Evolutionary conservation across 169 alveolate species (phyloP), one percentile per base, ranked within the genome.

Genomic region (Cryptosporidium viatorum): DNA sequence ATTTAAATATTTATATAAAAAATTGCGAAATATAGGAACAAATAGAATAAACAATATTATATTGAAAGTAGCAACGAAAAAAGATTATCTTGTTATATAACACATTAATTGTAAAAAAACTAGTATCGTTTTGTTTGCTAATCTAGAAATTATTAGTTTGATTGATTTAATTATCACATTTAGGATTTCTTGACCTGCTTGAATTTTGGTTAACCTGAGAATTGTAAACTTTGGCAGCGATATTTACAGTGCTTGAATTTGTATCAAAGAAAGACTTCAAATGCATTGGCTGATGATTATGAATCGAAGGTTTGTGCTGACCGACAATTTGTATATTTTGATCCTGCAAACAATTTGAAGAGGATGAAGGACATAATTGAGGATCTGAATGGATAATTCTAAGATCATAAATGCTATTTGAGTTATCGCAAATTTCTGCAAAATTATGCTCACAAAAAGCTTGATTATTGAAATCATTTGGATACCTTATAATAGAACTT

Each of bases 221-320:
- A 52, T 65, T 52, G 35, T 80, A 80, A 18, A 80, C 75, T 41
- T 58, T 41, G 31, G 89, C 65, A 43, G 89, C 75, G 31, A 80
- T 59, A 65, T 65, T 80, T 23, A 43, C 75, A 43, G 65, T 80
- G 16, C 41, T 62, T 26, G 89, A 80, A 21, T 33, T 80, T 26
- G 39, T 26, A 50, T 65, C 89, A 62, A 80, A 80, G 26, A 80
- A 80, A 16, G 89, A 80, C 29, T 39, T 80, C n/a, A 80, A n/a
- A 80, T 62, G 71, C 23, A 73, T 52, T 48, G 86, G 86, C 10
- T 70, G 84, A 58, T 73, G 37, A 18, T 16, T 33, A 35, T 31
- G 8, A 73, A 48, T 58, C 16, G 2, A 7, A 14, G 67, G 37
- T 26, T 55, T 55, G 4, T n/a, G 37, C 23, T 55, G 67, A 9